phyloP scores from a whole-genome alignment of 495 filamentous ascomycete genomes.

The Aspergillus conjunctus region DNA sequence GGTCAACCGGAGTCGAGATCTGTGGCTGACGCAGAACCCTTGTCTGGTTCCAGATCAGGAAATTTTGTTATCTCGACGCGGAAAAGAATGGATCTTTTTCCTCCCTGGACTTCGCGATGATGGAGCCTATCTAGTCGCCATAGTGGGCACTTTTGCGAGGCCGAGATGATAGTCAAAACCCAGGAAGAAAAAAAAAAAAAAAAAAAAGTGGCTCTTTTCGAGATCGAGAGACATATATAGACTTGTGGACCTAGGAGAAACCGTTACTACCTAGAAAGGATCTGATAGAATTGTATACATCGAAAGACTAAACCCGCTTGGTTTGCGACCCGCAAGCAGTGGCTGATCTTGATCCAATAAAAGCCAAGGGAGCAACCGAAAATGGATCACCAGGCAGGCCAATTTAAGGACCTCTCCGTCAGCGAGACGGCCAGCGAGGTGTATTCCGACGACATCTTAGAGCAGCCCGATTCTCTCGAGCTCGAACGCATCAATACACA shows the following conservation, averaged over 20 bases:
- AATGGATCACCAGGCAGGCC: conserved; percentile 14
- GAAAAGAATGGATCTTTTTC: conserved; percentile 15
- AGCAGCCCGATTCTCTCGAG: conserved; percentile 27
- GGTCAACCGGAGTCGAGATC: background rate
- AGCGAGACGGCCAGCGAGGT: conserved; percentile 1
- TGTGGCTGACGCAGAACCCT: conserved; percentile 8
- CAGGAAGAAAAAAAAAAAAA: background rate
- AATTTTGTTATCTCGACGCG: conserved; percentile 8
- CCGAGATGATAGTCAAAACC: background rate
- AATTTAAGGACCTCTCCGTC: conserved; percentile 7
- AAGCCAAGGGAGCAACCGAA: no score
- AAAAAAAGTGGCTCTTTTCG: conserved; percentile 9
- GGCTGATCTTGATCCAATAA: background rate
- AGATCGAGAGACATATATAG: background rate
- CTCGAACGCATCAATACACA: conserved; percentile 32
- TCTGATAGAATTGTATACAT: background rate
- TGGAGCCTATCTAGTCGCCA: conserved; percentile 1
- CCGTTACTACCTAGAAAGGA: background rate
- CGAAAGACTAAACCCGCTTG: background rate
- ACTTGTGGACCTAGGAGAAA: background rate
- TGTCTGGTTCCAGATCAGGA: conserved; percentile 3
- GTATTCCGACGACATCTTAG: conserved; percentile 14
- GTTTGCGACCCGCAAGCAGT: background rate
- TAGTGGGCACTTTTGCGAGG: conserved; percentile 5
- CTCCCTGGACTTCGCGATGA: background rate